Evolutionary conservation across 441 rosid species (phyloP).

Genomic region (Adansonia gregorii): DNA sequence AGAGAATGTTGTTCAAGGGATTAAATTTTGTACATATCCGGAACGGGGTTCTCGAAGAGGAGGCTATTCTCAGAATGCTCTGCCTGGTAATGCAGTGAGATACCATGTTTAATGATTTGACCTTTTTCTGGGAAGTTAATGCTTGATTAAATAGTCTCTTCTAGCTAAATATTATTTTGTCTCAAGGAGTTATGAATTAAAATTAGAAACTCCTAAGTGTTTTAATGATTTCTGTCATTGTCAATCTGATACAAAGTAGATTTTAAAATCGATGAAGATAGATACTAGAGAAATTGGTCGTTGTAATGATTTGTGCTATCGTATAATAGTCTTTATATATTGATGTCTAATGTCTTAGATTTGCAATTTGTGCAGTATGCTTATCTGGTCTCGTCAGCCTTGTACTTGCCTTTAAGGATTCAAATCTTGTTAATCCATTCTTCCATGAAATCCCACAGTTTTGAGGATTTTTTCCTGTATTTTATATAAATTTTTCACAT

Average conservation of each 20-base stretch:
- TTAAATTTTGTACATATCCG: constrained; percentile 40
- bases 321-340: not conserved
- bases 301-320: not conserved
- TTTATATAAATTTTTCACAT: too few relatives aligned
- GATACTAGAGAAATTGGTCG: not conserved
- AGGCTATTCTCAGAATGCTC: constrained; percentile 47
- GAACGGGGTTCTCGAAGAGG: constrained; percentile 55
- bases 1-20: constrained; percentile 48
- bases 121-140: not conserved
- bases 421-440: not conserved
- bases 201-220: not conserved
- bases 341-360: not conserved
- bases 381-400: not conserved
- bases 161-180: not conserved
- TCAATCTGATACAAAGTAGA: not conserved
- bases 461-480: not conserved
- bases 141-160: not conserved
- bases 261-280: not conserved
- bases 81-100: constrained; percentile 42
- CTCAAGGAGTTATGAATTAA: not conserved
- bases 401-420: not conserved
- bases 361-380: not conserved
- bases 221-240: not conserved
- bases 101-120: not conserved
- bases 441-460: not conserved